Base-by-base conservation (phyloP, 257 asterid genomes). In the Fraxinus quadrangulata region DNA sequence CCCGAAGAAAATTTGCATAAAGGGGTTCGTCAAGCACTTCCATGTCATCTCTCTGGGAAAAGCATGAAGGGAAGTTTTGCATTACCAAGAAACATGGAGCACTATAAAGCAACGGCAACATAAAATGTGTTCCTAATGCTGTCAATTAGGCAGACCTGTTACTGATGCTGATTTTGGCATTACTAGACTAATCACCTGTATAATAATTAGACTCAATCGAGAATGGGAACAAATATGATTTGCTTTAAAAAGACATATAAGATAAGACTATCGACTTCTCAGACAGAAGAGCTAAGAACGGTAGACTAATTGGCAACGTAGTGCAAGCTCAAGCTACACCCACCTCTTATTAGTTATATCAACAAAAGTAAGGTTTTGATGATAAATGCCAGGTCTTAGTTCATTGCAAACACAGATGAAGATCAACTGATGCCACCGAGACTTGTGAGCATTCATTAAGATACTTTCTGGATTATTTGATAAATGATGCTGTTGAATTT, bases 21-120 rank as follows among this genome's bases (percentile, higher is more conserved):
- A 93, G 88, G 33, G 97, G 98, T 81, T 93, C 98, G 78, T 93
- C 98, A 24, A 91, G 92, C 66, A 93, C 96, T 81, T 93, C 96
- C 16, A 72, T 85, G 71, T 93, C 98, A 86, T 93, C 90, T 80
- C 97, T 90, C 97, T 93, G 89, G 30, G 23, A 45, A 87, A 78
- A 83, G 42, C 51, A 73, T 69, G 72, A 21, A 45, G 54, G 17
- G 16, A 49, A 33, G 3, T 63, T 23, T 54, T 16, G 28, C 67
- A 71, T 73, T 73, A 75, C 59, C 34, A 66, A 16, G n/a, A 42
- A 75, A 54, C 51, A 31, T 39, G 51, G 13, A 36, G 30, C 21
- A 37, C 21, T 1, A 1, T 33, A 7, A 28, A 9, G 33, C 17
- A 23, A 47, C 28, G 17, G 19, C 33, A 51, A 73, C 14, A 23